Base-by-base conservation (phyloP, 2,329 filamentous ascomycete genomes). In the Fusarium floridanum region DNA sequence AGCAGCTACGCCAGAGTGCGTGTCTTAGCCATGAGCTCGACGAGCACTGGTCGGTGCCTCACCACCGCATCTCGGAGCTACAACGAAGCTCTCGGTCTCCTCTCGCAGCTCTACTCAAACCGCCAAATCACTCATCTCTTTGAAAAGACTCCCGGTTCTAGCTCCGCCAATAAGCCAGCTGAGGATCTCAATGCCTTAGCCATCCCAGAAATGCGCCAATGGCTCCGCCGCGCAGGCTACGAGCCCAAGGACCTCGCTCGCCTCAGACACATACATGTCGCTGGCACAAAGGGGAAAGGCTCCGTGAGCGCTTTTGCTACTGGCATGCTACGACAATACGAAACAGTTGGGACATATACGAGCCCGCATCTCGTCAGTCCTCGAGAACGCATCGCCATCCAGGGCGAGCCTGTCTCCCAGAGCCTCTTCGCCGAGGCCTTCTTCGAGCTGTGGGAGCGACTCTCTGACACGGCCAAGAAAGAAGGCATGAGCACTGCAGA, bases 241-340 rank as follows among this genome's bases (percentile, higher is more conserved):
- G 84, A 92, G 83, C 82, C 82, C 2, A 64, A 77, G 0, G 84
- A 86, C 73, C 84, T 90, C 29, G 77, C 82, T 14, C 74, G 78
- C 5, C 82, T 89, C 61, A 83, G 83, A 17, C 88, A 87, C 75
- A 91, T 98, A 70, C 96, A 98, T 81, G 91, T 98, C 55, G 94
- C 96, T 1, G 96, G 96, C 14, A 98, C 95, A 6, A 98, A 98
- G 82, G 96, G 96, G 70, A 98, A 98, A 82, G 95, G 95, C 45
- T 97, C 94, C 3, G 95, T 95, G 1, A 94, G 93, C 74, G 93
- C 95, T 11, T 96, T 95, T 81, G 89, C 95, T 22, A 94, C 95
- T 16, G 92, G 92, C 3, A 94, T 97, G 72, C 86, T 98, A n/a
- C 84, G 87, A 5, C 85, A 78, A 67, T 82, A 85, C 53, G 82